A percentile compares a stretch with the other conserved stretches of the same genome.
These are phyloP conservation scores for Fragilaria crotonensis DNA, from an alignment of 108 stramenopile genomes.

Conservation along the genomic window DNA sequence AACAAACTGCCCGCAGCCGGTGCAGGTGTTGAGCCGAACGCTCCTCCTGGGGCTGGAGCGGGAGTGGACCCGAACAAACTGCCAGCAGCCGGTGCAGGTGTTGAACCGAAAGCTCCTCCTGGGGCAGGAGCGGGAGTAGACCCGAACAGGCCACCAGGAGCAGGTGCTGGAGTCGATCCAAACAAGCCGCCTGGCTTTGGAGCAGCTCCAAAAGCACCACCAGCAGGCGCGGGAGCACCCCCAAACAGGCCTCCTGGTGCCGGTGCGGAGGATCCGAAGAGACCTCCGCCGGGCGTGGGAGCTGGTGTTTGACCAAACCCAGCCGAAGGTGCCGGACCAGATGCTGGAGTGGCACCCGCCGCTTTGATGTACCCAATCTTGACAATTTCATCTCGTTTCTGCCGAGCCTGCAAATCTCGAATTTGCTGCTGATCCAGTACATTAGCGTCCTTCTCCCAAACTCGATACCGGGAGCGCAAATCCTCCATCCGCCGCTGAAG, in stretches of 20 bases:
- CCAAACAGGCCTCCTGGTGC: neutral
- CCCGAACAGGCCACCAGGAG: conserved; percentile 56
- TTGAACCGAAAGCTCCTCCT: conserved; percentile 33
- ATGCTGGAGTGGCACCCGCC: conserved; percentile 19
- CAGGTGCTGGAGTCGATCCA: conserved; percentile 37
- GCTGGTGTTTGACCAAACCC: conserved; percentile 13
- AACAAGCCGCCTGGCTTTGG: conserved; percentile 31
- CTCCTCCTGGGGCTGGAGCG: conserved; percentile 21
- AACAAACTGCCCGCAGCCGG: conserved; percentile 47
- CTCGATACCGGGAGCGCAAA: conserved; percentile 33
- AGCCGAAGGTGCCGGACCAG: conserved; percentile 24
- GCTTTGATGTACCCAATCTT: neutral
- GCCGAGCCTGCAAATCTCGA: neutral
- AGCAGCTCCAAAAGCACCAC: conserved; percentile 20
- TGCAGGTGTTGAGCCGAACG: conserved; percentile 25
- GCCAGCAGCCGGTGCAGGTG: conserved; percentile 38
- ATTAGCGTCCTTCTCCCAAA: conserved; percentile 45
- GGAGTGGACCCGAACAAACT: conserved; percentile 51
- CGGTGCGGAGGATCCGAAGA: conserved; percentile 19
- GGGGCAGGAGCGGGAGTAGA: conserved; percentile 35
- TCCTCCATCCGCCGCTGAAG: conserved; percentile 47
- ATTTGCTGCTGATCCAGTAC: conserved; percentile 33
- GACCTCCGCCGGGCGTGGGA: conserved; percentile 16
- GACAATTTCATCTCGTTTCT: neutral
- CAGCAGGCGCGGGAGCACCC: conserved; percentile 35